Evolutionary conservation across 2,329 filamentous ascomycete genomes (phyloP), one percentile per base, ranked within the genome.

Genomic region (Aspergillus terreus): DNA sequence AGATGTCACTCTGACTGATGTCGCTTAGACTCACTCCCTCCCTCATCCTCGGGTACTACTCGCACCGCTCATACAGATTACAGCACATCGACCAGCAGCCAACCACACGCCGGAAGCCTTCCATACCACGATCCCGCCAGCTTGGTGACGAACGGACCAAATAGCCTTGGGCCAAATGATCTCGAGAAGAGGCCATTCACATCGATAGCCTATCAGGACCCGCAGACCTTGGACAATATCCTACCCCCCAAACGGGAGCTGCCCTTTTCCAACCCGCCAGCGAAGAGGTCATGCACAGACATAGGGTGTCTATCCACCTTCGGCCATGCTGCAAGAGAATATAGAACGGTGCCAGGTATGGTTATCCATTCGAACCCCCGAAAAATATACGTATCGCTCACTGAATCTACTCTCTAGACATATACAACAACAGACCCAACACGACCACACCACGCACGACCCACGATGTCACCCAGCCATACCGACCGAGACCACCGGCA

Each of bases 231-330:
- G 4, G 63, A 66, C 30, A 56, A 69, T 43, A 59, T 67, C 47
- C 61, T 76, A n/a, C 74, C 74, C 14, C 74, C 74, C 17, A 74
- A 66, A 53, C 57, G 74, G 53, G 62, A 70, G 14, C 63, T 77
- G 0, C 74, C 74, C 2, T 77, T 76, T 50, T 48, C 62, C 23
- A 71, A 63, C 49, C 60, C 62, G 17, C 57, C 49, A 14, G 35
- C 55, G 25, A 65, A 64, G 47, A 60, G 54, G 45, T 10, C 57
- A 2, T 53, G 35, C 11, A 52, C 43, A 30, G 27, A 33, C 6
- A 11, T 41, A 14, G 32, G 44, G 30, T 9, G 15, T 44, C 30
- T 52, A 19, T 40, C 49, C 23, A 41, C 46, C 4, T 19, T 46
- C 17, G 42, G 30, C 33, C 11, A 36, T 4, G 9, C 40, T 47